A percentile compares a stretch with the other conserved stretches of the same genome.
These are phyloP conservation scores for Sphagnum magellanicum DNA, from an alignment of 228 moss, liverwort and hornwort genomes.

Conservation along the genomic window DNA sequence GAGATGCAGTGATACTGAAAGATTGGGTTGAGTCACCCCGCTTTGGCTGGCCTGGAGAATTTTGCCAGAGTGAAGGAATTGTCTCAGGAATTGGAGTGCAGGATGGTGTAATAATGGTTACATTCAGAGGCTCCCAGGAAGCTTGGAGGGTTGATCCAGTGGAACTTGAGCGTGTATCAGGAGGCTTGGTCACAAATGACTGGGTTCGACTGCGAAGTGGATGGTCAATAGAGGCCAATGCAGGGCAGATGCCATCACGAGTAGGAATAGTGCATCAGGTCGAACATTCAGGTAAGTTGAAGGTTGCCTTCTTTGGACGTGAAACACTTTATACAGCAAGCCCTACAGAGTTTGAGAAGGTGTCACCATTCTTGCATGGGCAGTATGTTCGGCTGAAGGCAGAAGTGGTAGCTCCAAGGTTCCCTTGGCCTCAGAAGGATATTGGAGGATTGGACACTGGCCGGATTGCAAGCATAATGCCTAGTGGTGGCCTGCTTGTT, in stretches of 20 bases:
- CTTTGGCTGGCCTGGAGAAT: slow-evolving; percentile 76
- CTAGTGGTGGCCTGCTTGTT: slow-evolving; percentile 78
- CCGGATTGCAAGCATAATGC: slow-evolving; percentile 60
- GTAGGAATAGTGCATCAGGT: slow-evolving; percentile 77
- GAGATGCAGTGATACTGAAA: slow-evolving; percentile 71
- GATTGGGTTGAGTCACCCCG: slow-evolving; percentile 53
- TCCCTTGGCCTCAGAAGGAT: slow-evolving; percentile 68
- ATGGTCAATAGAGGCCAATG: slow-evolving; percentile 38
- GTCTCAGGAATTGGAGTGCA: slow-evolving; percentile 59
- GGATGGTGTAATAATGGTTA: slow-evolving; percentile 62
- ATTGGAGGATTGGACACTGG: slow-evolving; percentile 80
- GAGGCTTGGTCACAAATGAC: slow-evolving; percentile 73
- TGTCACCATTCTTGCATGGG: slow-evolving; percentile 40
- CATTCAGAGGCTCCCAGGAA: slow-evolving; percentile 63
- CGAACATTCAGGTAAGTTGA: slow-evolving; percentile 61
- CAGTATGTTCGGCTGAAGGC: slow-evolving; percentile 72
- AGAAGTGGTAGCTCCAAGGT: slow-evolving; percentile 60
- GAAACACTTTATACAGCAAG: slow-evolving; percentile 76
- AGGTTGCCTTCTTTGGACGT: slow-evolving; percentile 78
- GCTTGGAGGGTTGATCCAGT: slow-evolving; percentile 93
- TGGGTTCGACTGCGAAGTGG: slow-evolving; percentile 74
- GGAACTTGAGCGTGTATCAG: slow-evolving; percentile 75
- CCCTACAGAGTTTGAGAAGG: slow-evolving; percentile 67
- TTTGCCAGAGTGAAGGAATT: slow-evolving; percentile 49
- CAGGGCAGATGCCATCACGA: slow-evolving; percentile 51